Conservation (phyloP, 106 monocot genomes). For the Gastrodia elata region DNA sequence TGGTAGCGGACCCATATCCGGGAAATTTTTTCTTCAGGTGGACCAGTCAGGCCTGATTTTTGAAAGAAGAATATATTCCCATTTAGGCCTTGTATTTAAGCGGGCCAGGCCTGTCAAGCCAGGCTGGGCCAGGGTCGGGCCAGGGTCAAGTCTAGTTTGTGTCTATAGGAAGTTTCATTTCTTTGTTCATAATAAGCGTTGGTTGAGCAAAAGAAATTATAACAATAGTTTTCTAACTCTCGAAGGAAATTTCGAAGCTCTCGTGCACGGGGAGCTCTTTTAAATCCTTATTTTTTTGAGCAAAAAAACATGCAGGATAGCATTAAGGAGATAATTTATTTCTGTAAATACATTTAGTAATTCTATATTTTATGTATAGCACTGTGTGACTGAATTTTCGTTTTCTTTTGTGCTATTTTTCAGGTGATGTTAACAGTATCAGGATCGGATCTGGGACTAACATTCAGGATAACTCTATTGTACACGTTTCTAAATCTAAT, state of each 20-base stretch:
- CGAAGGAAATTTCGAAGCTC: not conserved
- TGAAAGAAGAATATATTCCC: too few relatives aligned
- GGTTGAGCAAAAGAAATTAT: not conserved
- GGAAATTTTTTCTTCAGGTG: too few relatives aligned
- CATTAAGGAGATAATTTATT: not conserved
- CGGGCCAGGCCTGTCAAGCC: too few relatives aligned
- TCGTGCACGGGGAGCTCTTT: not conserved
- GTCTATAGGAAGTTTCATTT: not conserved
- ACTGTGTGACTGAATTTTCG: not conserved
- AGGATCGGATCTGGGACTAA: slow-evolving; percentile 82
- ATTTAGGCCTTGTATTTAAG: too few relatives aligned
- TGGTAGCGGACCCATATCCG: too few relatives aligned
- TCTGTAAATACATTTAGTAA: not conserved
- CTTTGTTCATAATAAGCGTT: too few relatives aligned
- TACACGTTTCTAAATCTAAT: slow-evolving; percentile 91
- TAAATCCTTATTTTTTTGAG: not conserved
- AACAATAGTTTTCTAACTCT: not conserved
- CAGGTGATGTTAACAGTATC: slow-evolving; percentile 84
- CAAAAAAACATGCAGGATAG: not conserved
- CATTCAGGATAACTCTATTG: slow-evolving; percentile 93
- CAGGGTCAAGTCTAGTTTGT: not conserved
- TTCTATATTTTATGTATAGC: not conserved
- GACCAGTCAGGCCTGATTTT: too few relatives aligned
- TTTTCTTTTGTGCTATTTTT: not conserved
- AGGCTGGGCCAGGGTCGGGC: not conserved